Conservation (phyloP, 1,284 basidiomycete species). For the Tylopilus sp. region DNA sequence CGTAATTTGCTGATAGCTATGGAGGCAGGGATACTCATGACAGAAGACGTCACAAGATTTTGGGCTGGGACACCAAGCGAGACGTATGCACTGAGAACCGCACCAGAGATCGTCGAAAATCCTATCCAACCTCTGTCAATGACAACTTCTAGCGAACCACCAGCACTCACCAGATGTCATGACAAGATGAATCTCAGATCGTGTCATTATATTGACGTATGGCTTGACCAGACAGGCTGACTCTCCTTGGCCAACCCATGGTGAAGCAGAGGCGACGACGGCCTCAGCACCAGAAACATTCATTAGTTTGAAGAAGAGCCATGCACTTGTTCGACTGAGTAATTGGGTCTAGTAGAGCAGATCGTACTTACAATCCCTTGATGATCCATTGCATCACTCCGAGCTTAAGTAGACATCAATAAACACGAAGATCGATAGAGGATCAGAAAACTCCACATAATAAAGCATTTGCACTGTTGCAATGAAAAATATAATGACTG, state of each 20-base stretch:
- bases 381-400: slow-evolving; percentile 89
- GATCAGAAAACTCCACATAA: slow-evolving; percentile 41
- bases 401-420: slow-evolving; percentile 35
- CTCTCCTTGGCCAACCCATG: slow-evolving; percentile 88
- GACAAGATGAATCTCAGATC: slow-evolving; percentile 81
- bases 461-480: slow-evolving; percentile 85
- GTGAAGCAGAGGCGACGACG: slow-evolving; percentile 85
- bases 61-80: slow-evolving; percentile 74
- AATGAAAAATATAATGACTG: slow-evolving; percentile 81
- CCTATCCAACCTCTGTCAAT: slow-evolving; percentile 32
- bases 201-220: slow-evolving; percentile 85
- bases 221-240: slow-evolving; percentile 81
- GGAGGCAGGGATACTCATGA: slow-evolving; percentile 93
- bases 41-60: slow-evolving; percentile 83
- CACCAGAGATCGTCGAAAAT: slow-evolving; percentile 88
- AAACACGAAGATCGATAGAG: background rate
- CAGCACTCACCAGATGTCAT: slow-evolving; percentile 73
- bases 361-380: slow-evolving; percentile 58
- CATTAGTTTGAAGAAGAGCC: slow-evolving; percentile 90
- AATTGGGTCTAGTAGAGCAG: background rate
- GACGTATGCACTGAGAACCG: slow-evolving; percentile 83
- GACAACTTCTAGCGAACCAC: background rate
- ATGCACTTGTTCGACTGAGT: slow-evolving; percentile 50
- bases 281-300: slow-evolving; percentile 86
- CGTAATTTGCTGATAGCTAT: slow-evolving; percentile 88